phyloP scores from a whole-genome alignment of 805 yeast species.

The Torulaspora quercuum region DNA sequence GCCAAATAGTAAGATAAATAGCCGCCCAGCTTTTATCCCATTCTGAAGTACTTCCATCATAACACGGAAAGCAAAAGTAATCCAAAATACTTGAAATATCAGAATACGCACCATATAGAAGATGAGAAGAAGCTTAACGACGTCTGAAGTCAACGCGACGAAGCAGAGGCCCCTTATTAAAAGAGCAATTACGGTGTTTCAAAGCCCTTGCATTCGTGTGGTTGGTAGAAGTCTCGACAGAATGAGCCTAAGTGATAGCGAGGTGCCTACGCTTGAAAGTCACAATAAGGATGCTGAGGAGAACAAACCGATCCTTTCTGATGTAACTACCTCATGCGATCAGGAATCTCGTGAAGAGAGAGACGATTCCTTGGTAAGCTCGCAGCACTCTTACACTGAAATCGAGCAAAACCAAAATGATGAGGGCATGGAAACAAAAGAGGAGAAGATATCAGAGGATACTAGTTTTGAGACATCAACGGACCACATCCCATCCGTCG shows the following conservation, averaged over 20 bases:
- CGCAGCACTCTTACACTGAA: too few species aligned
- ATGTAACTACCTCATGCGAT: too few species aligned
- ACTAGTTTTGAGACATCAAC: conserved; percentile 7
- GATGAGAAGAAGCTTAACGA: conserved; percentile 13
- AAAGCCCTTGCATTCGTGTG: conserved; percentile 5
- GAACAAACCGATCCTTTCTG: too few species aligned
- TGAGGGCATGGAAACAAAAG: too few species aligned
- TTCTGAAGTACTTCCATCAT: too few species aligned
- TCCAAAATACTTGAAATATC: too few species aligned
- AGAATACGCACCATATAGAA: background rate
- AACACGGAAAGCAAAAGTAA: too few species aligned
- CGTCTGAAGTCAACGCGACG: conserved; percentile 1
- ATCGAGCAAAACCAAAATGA: too few species aligned
- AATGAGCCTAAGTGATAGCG: conserved; percentile 4
- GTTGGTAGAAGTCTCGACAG: conserved; percentile 8
- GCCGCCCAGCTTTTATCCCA: conserved; percentile 7
- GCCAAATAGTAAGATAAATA: background rate
- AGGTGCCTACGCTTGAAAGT: background rate
- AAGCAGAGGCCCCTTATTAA: conserved; percentile 1
- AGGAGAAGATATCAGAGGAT: background rate
- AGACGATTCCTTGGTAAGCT: too few species aligned
- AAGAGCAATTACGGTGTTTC: conserved; percentile 11
- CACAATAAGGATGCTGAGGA: background rate
- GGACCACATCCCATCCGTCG: conserved; percentile 6
- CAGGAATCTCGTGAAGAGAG: too few species aligned